Evolutionary conservation across 768 basidiomycete species (phyloP).

Genomic region (Rubroboletus pulcherrimus): DNA sequence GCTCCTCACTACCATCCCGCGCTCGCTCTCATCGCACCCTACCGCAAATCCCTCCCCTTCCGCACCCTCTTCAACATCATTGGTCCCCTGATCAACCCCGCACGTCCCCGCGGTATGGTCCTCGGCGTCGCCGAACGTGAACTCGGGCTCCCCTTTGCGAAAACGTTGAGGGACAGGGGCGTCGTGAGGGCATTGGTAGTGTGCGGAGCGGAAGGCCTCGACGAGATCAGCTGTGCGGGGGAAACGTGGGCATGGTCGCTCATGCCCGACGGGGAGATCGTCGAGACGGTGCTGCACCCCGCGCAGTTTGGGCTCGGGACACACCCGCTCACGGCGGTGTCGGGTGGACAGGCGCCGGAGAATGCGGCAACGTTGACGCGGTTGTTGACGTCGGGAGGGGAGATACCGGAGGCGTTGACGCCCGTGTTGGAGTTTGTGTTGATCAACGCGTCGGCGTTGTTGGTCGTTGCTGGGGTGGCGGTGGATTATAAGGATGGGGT

Average conservation of each 20-base stretch:
- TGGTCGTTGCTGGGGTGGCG: slow-evolving; percentile 81
- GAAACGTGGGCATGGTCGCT: slow-evolving; percentile 84
- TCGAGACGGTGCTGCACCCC: slow-evolving; percentile 59
- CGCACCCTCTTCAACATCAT: slow-evolving; percentile 96
- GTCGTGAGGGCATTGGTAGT: slow-evolving; percentile 88
- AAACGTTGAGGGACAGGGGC: slow-evolving; percentile 65
- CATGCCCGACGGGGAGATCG: slow-evolving; percentile 56
- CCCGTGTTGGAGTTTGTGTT: slow-evolving; percentile 84
- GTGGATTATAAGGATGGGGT: slow-evolving; percentile 68
- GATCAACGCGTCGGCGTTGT: slow-evolving; percentile 83
- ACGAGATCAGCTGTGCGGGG: slow-evolving; percentile 95
- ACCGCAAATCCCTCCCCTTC: slow-evolving; percentile 84
- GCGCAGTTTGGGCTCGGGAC: slow-evolving; percentile 71
- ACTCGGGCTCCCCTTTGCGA: slow-evolving; percentile 79
- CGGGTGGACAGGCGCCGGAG: slow-evolving; percentile 68
- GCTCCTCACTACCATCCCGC: slow-evolving; percentile 92
- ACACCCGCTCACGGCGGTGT: slow-evolving; percentile 69
- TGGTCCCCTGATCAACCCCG: slow-evolving; percentile 92
- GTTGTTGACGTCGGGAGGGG: slow-evolving; percentile 56
- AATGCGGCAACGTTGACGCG: slow-evolving; percentile 73
- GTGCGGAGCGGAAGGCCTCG: slow-evolving; percentile 86
- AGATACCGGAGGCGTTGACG: slow-evolving; percentile 52
- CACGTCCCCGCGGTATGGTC: slow-evolving; percentile 81
- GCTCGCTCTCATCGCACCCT: slow-evolving; percentile 75
- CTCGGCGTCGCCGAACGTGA: slow-evolving; percentile 83